Evolutionary conservation across 2,329 filamentous ascomycete genomes (phyloP).

Genomic region (Zalaria sp.): DNA sequence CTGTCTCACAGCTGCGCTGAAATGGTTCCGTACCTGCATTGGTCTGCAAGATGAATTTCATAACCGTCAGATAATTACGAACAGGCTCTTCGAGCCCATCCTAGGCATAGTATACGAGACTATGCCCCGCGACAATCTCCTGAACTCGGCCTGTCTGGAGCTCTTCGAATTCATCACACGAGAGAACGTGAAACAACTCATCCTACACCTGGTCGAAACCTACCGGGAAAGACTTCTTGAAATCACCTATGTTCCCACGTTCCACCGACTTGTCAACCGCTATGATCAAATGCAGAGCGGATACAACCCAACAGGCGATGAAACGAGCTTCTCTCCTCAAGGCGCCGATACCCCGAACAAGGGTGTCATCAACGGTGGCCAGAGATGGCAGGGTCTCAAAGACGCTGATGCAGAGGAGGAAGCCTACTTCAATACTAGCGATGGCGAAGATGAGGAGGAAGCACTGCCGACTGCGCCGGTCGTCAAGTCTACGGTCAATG

Average conservation of each 20-base stretch:
- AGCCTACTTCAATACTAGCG: slow-evolving; percentile 84
- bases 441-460: slow-evolving; percentile 64
- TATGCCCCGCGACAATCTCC: slow-evolving; percentile 80
- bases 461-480: slow-evolving; percentile 15
- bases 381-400: slow-evolving; percentile 53
- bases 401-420: slow-evolving; percentile 79
- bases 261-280: slow-evolving; percentile 57
- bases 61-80: slow-evolving; percentile 67
- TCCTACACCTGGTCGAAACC: slow-evolving; percentile 71
- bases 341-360: slow-evolving; percentile 40
- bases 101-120: slow-evolving; percentile 72
- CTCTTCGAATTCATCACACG: slow-evolving; percentile 79
- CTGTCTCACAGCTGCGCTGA: slow-evolving; percentile 54
- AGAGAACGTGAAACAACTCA: slow-evolving; percentile 65
- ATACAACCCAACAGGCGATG: slow-evolving; percentile 40
- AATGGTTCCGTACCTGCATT: slow-evolving; percentile 82
- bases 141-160: slow-evolving; percentile 88
- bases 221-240: slow-evolving; percentile 63
- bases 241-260: slow-evolving; percentile 75
- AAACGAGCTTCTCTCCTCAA: slow-evolving; percentile 53
- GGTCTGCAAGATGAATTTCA: slow-evolving; percentile 85
- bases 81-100: slow-evolving; percentile 70
- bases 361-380: slow-evolving; percentile 40
- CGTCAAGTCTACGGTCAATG: slow-evolving; percentile 39
- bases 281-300: slow-evolving; percentile 67